Evolutionary conservation across 305 asterid species (phyloP).

Genomic region (Fraxinus ornus): DNA sequence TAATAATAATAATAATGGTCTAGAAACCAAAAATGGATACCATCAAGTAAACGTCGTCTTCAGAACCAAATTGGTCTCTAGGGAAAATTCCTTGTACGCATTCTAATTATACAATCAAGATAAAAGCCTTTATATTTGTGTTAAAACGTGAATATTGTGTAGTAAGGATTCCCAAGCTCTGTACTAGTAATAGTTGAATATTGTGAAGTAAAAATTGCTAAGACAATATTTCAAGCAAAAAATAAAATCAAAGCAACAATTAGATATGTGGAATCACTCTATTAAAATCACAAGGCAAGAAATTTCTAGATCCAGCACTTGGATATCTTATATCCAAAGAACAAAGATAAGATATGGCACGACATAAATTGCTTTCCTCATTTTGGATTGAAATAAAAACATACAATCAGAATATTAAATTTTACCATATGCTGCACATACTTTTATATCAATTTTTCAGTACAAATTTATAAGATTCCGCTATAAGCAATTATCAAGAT

Average conservation of each 20-base stretch:
- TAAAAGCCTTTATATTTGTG: neutral
- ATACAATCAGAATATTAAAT: neutral
- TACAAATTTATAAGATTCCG: constrained; percentile 1
- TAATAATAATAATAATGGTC: too few relatives aligned
- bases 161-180: constrained; percentile 10
- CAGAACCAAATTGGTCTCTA: neutral
- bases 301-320: neutral
- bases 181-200: neutral
- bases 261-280: neutral
- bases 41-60: constrained; percentile 10
- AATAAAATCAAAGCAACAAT: constrained; percentile 7
- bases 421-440: neutral
- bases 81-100: neutral
- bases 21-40: neutral
- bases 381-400: neutral
- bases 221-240: neutral
- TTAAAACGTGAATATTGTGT: neutral
- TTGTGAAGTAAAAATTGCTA: neutral
- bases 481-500: constrained; percentile 22
- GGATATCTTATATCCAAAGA: neutral
- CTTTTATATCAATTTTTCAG: neutral
- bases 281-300: neutral
- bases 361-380: neutral
- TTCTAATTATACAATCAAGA: neutral
- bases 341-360: too few relatives aligned